phyloP scores from a whole-genome alignment of 129 eudicot species.

The Gnaphalium uliginosum region DNA sequence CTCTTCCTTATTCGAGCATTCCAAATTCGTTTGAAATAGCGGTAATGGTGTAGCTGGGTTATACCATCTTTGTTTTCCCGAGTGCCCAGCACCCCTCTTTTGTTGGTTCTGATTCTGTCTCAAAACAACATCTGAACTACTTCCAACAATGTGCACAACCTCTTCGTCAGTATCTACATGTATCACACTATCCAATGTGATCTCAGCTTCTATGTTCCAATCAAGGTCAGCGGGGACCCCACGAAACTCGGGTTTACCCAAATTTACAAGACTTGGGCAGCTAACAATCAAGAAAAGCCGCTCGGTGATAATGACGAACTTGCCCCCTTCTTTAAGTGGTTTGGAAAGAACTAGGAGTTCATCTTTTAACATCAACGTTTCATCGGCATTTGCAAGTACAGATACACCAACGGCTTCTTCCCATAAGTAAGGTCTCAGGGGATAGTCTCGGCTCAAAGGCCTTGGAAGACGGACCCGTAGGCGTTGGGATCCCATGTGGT shows the following conservation, averaged over 20 bases:
- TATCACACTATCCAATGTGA: conserved; percentile 77
- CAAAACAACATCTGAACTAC: conserved; percentile 54
- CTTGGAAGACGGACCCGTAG: conserved; percentile 87
- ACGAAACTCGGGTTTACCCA: conserved; percentile 57
- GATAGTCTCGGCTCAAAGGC: conserved; percentile 55
- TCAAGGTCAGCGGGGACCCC: conserved; percentile 85
- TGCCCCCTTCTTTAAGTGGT: conserved; percentile 61
- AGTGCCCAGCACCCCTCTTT: conserved; percentile 33
- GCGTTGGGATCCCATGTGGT: conserved; percentile 58
- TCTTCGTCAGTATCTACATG: conserved; percentile 72
- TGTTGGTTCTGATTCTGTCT: conserved; percentile 46
- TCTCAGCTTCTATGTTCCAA: conserved; percentile 69
- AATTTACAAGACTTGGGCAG: conserved; percentile 65
- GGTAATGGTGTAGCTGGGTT: conserved; percentile 53
- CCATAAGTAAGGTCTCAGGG: conserved; percentile 87
- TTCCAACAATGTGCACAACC: conserved; percentile 88
- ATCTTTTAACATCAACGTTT: conserved; percentile 48
- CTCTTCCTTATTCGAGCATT: conserved; percentile 52
- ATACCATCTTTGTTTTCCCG: conserved; percentile 47
- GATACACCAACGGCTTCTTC: conserved; percentile 85
- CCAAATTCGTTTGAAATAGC: conserved; percentile 70
- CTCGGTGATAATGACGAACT: conserved; percentile 61
- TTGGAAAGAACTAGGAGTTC: conserved; percentile 72
- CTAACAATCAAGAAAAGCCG: conserved; percentile 62
- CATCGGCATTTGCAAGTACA: conserved; percentile 48